These are phyloP conservation scores for Penicillium pulvis DNA, from an alignment of 495 filamentous ascomycete species.

Conservation along the genomic window DNA sequence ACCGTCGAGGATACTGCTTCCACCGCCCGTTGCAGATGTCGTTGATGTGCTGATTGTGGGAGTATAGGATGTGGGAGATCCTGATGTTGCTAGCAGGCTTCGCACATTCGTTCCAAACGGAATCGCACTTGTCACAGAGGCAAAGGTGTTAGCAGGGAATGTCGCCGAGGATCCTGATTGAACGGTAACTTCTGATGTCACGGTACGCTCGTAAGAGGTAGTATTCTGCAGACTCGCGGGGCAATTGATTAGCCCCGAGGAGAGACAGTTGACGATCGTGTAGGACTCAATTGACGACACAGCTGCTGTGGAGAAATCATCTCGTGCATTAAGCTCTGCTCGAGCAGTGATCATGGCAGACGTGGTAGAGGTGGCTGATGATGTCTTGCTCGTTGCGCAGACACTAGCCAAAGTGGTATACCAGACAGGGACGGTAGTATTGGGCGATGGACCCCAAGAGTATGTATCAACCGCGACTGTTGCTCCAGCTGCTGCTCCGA, in stretches of 20 bases:
- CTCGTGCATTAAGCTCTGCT: conserved; percentile 18
- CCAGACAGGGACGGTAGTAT: conserved; percentile 51
- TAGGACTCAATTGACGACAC: conserved; percentile 34
- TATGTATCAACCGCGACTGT: conserved; percentile 42
- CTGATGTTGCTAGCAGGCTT: conserved; percentile 36
- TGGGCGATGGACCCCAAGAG: conserved; percentile 52
- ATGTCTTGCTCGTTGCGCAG: conserved; percentile 38
- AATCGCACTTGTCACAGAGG: conserved; percentile 31
- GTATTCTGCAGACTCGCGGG: conserved; percentile 48
- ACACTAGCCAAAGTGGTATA: conserved; percentile 52
- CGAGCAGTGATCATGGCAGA: conserved; percentile 23
- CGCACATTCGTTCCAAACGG: conserved; percentile 41
- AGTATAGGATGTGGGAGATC: conserved; percentile 28
- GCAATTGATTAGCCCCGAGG: conserved; percentile 46
- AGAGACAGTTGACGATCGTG: conserved; percentile 41
- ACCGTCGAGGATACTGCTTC: not conserved
- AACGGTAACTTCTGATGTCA: conserved; percentile 33
- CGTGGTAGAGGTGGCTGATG: conserved; percentile 15
- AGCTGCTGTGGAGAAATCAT: conserved; percentile 36
- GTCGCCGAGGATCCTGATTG: conserved; percentile 34
- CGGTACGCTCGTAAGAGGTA: conserved; percentile 18
- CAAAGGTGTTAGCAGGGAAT: conserved; percentile 34
- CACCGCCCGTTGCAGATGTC: not conserved
- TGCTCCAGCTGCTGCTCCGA: conserved; percentile 55
- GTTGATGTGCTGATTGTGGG: conserved; percentile 16